Evolutionary conservation across 2,329 filamentous ascomycete species (phyloP).

Genomic region (Aspergillus sp.): DNA sequence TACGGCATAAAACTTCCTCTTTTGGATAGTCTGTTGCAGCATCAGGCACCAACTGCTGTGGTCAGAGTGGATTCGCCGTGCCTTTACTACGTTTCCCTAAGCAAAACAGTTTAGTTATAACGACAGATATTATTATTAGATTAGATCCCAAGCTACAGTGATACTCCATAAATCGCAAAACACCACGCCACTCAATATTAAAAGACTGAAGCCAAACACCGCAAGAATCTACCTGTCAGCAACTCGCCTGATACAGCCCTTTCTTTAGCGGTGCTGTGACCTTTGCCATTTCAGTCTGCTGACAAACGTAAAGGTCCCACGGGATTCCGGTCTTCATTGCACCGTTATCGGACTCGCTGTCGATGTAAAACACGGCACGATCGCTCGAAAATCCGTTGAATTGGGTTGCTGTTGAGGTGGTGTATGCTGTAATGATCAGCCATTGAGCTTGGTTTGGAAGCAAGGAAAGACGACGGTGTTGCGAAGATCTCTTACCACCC

Average conservation of each 20-base stretch:
- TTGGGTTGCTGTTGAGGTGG: constrained; percentile 18
- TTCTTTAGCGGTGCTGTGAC: neutral
- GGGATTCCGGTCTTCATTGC: neutral
- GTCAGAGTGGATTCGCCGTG: no score
- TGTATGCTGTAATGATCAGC: constrained; percentile 14
- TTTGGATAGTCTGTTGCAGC: no score
- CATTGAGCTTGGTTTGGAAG: neutral
- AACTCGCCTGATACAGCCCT: neutral
- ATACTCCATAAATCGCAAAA: neutral
- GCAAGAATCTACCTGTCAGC: neutral
- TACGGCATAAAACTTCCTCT: no score
- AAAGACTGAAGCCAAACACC: neutral
- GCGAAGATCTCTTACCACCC: constrained; percentile 20
- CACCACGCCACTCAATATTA: neutral
- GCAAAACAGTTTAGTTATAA: no score
- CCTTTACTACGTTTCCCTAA: no score
- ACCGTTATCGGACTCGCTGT: constrained; percentile 21
- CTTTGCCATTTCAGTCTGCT: neutral
- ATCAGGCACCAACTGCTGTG: no score
- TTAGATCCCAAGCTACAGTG: neutral
- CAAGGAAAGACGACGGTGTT: neutral
- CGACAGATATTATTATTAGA: no score
- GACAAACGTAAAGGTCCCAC: neutral
- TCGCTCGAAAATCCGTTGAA: constrained; percentile 24
- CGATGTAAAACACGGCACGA: constrained; percentile 20